Percentiles rank a stretch among this genome's conserved stretches.
phyloP scores from a whole-genome alignment of 306 rosid genomes.

The cucumber (Cucumis sativus) region Cucumber_9930_V3 NC_026656.2:12966001-12966500 shows the following conservation, averaged over 20 bases:
- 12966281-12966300: neutral
- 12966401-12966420: neutral
- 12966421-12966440: constrained; percentile 28
- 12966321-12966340: too few species aligned
- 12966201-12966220: too few species aligned
- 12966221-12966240: too few species aligned
- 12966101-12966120: too few species aligned
- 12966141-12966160: too few species aligned
- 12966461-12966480: constrained; percentile 90
- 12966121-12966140: neutral
- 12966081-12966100: neutral
- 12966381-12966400: neutral
- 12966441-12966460: constrained; percentile 83
- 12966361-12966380: too few species aligned
- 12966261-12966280: neutral
- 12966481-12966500: constrained; percentile 79
- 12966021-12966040: neutral
- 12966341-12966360: too few species aligned
- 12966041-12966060: neutral
- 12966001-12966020: too few species aligned
- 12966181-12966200: too few species aligned
- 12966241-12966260: too few species aligned
- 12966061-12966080: neutral
- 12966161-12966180: too few species aligned
- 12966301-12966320: too few species aligned